These are phyloP conservation scores for Zymoseptoria ardabiliae DNA, from an alignment of 2,329 filamentous ascomycete species.

Conservation along the genomic window DNA sequence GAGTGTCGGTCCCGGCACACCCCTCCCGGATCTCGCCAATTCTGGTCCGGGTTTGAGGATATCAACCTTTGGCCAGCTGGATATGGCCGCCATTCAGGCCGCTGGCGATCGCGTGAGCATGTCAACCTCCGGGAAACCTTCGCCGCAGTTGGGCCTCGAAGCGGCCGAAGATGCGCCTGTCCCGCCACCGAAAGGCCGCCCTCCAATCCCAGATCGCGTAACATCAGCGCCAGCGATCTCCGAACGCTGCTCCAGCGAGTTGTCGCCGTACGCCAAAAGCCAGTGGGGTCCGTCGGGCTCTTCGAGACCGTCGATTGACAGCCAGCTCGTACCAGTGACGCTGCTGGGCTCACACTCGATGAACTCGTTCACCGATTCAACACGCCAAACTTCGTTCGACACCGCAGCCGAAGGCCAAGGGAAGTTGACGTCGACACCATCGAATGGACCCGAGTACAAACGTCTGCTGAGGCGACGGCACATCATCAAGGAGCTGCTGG, in stretches of 20 bases:
- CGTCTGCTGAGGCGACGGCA: slow-evolving; percentile 74
- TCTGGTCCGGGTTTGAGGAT: slow-evolving; percentile 21
- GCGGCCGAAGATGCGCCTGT: slow-evolving; percentile 34
- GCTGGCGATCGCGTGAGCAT: slow-evolving; percentile 14
- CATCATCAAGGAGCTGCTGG: slow-evolving; percentile 83
- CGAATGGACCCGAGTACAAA: slow-evolving; percentile 45
- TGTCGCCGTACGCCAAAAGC: slow-evolving; percentile 22
- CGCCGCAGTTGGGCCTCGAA: neutral
- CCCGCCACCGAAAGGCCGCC: slow-evolving; percentile 31
- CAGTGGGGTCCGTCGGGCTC: slow-evolving; percentile 25
- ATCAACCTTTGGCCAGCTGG: slow-evolving; percentile 25
- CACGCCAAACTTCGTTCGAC: slow-evolving; percentile 22
- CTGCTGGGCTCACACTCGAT: slow-evolving; percentile 28
- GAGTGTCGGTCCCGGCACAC: slow-evolving; percentile 23
- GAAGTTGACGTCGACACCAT: slow-evolving; percentile 16
- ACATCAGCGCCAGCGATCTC: slow-evolving; percentile 14
- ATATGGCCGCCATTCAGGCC: slow-evolving; percentile 33
- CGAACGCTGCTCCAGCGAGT: slow-evolving; percentile 24
- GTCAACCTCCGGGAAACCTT: slow-evolving; percentile 1
- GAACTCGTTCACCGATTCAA: slow-evolving; percentile 28
- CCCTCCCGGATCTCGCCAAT: slow-evolving; percentile 11
- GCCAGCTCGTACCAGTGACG: slow-evolving; percentile 21
- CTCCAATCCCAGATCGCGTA: slow-evolving; percentile 17
- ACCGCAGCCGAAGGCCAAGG: slow-evolving; percentile 16
- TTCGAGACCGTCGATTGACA: slow-evolving; percentile 27